Conservation (phyloP, 371 early-diverging fungal genomes). For the Mucor velutinosus region DNA sequence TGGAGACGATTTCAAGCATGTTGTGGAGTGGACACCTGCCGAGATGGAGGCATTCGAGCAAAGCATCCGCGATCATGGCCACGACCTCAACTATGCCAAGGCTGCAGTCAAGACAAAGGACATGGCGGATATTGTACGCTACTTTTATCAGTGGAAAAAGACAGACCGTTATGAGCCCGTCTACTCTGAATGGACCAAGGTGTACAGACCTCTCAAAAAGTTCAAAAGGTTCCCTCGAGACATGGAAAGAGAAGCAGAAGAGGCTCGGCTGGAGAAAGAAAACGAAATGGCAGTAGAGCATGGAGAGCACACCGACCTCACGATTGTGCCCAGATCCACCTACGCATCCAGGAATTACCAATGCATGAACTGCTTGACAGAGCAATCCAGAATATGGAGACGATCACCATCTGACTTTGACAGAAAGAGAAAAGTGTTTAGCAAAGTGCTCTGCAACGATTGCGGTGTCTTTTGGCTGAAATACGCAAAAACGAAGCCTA, state of each 20-base stretch:
- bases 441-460: conserved; percentile 67
- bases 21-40: conserved; percentile 63
- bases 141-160: conserved; percentile 79
- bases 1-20: conserved; percentile 50
- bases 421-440: conserved; percentile 42
- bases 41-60: conserved; percentile 70
- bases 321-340: conserved; percentile 31
- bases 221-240: conserved; percentile 23
- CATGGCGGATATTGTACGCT: conserved; percentile 68
- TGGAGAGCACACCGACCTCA: conserved; percentile 33
- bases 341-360: conserved; percentile 31
- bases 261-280: conserved; percentile 19
- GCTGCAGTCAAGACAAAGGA: conserved; percentile 52
- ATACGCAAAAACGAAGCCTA: conserved; percentile 62
- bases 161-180: conserved; percentile 67
- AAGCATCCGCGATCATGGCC: conserved; percentile 68
- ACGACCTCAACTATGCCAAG: conserved; percentile 69
- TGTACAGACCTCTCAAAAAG: conserved; percentile 62
- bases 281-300: background rate
- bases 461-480: conserved; percentile 79
- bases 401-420: conserved; percentile 56
- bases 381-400: conserved; percentile 55
- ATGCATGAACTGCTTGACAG: conserved; percentile 64
- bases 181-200: conserved; percentile 72
- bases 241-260: conserved; percentile 7